These are phyloP conservation scores for Solanum hybrid DNA, from an alignment of 305 asterid species.

Conservation along the genomic window DNA sequence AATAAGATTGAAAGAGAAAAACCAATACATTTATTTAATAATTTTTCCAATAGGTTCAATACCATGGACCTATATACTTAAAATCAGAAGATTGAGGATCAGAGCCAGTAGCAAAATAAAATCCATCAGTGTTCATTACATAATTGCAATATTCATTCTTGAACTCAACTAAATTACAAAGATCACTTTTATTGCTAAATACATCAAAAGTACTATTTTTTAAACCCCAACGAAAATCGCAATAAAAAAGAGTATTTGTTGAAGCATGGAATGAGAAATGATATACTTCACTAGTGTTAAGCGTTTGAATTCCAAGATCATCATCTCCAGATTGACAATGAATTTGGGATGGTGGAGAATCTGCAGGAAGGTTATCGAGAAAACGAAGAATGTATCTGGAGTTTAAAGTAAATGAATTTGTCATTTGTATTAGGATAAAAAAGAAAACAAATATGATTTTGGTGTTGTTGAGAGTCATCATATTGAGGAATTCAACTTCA, in stretches of 20 bases:
- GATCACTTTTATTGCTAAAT: neutral
- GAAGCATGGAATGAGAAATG: neutral
- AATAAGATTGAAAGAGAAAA: neutral
- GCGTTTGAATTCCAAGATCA: neutral
- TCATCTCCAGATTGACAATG: neutral
- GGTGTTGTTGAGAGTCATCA: neutral
- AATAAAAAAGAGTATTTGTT: neutral
- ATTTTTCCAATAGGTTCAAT: neutral
- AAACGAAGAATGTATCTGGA: neutral
- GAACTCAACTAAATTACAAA: neutral
- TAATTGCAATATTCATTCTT: neutral
- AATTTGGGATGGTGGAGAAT: neutral
- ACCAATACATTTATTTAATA: neutral
- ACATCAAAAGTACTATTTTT: neutral
- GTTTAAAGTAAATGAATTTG: neutral
- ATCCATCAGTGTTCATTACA: neutral
- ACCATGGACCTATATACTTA: neutral
- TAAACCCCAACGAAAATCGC: neutral
- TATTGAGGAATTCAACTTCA: neutral
- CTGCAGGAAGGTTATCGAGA: neutral
- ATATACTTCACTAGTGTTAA: neutral
- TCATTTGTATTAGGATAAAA: neutral
- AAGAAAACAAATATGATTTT: neutral
- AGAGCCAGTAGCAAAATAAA: neutral
- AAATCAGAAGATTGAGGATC: neutral